These are phyloP conservation scores for Astrothelium subdiscretum DNA, from an alignment of 495 filamentous ascomycete species.

Conservation along the genomic window DNA sequence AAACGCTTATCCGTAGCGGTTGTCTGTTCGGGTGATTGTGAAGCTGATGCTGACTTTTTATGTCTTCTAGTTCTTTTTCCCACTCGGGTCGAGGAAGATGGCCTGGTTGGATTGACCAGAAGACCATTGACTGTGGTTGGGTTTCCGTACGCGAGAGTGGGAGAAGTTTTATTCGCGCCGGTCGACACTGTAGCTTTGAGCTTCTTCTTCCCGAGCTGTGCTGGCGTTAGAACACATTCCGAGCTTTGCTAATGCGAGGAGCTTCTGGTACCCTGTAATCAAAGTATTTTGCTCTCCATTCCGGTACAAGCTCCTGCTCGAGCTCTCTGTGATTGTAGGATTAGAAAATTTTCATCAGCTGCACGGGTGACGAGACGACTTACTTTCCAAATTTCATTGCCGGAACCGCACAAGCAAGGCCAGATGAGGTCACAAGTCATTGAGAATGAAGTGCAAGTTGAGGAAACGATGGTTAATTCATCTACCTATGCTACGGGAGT, in stretches of 20 bases:
- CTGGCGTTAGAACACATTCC: not conserved
- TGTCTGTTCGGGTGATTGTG: not conserved
- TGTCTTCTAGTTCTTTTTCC: no score
- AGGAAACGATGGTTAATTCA: not conserved
- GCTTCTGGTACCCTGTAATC: conserved; percentile 62
- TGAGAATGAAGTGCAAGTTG: not conserved
- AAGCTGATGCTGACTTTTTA: not conserved
- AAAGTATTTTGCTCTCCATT: conserved; percentile 87
- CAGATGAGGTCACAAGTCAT: no score
- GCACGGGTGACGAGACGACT: conserved; percentile 17
- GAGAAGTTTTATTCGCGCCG: conserved; percentile 34
- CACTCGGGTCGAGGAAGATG: no score
- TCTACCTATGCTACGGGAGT: no score
- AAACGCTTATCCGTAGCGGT: not conserved
- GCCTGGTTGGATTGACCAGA: not conserved
- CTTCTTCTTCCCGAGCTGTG: conserved; percentile 70
- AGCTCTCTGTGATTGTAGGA: conserved; percentile 47
- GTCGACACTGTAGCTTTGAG: conserved; percentile 65
- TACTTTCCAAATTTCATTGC: conserved; percentile 55
- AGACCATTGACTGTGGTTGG: not conserved
- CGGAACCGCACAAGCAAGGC: not conserved
- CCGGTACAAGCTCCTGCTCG: conserved; percentile 76
- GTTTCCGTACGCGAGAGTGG: not conserved
- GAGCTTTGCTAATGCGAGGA: not conserved
- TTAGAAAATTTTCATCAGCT: conserved; percentile 12